These are phyloP conservation scores for Nissolia schottii DNA, from an alignment of 306 rosid species.

Conservation along the genomic window DNA sequence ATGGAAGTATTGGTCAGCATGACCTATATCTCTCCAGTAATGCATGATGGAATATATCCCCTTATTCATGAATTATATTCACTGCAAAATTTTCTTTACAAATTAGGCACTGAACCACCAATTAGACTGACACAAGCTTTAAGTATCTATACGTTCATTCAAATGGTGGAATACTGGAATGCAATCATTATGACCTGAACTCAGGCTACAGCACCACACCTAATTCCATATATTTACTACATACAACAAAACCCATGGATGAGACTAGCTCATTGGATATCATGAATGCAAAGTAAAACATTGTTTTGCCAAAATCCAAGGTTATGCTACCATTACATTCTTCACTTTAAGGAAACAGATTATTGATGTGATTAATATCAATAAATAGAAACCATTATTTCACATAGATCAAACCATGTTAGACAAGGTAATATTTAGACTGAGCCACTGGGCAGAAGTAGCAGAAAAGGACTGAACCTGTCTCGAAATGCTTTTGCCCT, in stretches of 20 bases:
- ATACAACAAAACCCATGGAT: neutral
- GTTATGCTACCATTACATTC: neutral
- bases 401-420: neutral
- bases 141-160: neutral
- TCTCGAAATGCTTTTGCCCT: slow-evolving; percentile 78
- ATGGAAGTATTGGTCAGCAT: neutral
- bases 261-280: neutral
- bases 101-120: neutral
- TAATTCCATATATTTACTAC: neutral
- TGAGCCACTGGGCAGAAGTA: neutral
- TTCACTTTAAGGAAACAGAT: neutral
- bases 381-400: neutral
- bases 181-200: neutral
- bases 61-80: neutral
- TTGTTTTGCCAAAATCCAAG: neutral
- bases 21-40: neutral
- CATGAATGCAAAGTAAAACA: neutral
- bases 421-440: neutral
- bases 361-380: neutral
- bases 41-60: neutral
- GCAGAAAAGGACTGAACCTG: slow-evolving; percentile 46
- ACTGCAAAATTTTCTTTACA: neutral
- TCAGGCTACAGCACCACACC: neutral
- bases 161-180: neutral
- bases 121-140: neutral